Evolutionary conservation across 176 grass and related monocot species (phyloP).

Genomic region (Alopecurus myosuroides): DNA sequence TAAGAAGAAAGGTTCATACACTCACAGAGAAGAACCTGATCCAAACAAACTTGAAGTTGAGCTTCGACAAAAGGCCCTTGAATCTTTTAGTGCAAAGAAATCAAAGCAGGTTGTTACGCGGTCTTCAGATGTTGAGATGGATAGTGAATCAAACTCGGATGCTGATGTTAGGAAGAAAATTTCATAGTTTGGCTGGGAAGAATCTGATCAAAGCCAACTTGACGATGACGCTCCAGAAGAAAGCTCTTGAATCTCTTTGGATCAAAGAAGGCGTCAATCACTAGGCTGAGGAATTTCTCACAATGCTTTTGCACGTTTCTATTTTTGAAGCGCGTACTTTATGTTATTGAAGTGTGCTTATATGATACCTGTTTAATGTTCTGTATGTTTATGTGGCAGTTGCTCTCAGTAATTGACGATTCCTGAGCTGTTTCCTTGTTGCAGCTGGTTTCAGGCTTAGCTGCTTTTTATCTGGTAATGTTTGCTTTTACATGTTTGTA

Average conservation of each 20-base stretch:
- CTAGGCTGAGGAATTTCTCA: conserved; percentile 45
- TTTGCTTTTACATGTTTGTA: conserved; percentile 51
- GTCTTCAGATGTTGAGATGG: conserved; percentile 46
- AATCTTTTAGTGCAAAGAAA: conserved; percentile 77
- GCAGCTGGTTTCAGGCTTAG: conserved; percentile 55
- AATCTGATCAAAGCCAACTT: conserved; percentile 55
- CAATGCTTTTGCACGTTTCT: conserved; percentile 27
- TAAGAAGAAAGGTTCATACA: conserved; percentile 34
- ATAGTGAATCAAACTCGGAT: conserved; percentile 33
- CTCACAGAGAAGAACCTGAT: conserved; percentile 44
- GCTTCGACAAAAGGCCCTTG: conserved; percentile 83
- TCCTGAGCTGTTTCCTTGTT: conserved; percentile 56
- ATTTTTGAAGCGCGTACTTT: conserved; percentile 30
- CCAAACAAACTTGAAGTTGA: conserved; percentile 79
- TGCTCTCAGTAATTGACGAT: conserved; percentile 53
- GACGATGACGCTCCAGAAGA: conserved; percentile 74
- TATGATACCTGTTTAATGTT: conserved; percentile 54
- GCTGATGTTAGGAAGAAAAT: conserved; percentile 34
- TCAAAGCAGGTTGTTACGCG: conserved; percentile 19
- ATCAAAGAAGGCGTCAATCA: conserved; percentile 65
- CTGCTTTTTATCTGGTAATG: conserved; percentile 60
- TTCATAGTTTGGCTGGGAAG: conserved; percentile 24
- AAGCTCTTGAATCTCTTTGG: conserved; percentile 65
- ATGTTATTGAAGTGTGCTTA: conserved; percentile 51
- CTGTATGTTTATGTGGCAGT: conserved; percentile 68